These are phyloP conservation scores for Mychonastes homosphaera DNA, from an alignment of 139 green algal genomes.

Conservation along the genomic window DNA sequence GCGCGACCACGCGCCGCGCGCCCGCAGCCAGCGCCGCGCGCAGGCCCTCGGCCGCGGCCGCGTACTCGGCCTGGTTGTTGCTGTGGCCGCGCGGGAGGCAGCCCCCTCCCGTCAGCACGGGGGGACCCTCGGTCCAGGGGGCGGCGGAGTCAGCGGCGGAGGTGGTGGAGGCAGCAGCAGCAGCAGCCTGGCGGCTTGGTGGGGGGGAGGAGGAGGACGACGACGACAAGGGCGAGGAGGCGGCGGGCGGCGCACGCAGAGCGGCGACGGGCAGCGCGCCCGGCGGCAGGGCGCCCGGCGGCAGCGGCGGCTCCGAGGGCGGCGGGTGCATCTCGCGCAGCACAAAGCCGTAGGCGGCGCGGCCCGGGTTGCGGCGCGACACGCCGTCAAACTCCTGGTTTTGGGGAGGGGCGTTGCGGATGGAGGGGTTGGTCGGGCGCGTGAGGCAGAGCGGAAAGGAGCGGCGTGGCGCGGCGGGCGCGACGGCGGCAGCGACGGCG, in stretches of 20 bases:
- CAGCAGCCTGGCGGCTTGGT: too few species aligned
- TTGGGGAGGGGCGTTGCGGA: too few species aligned
- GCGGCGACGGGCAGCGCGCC: not conserved
- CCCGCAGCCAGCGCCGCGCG: not conserved
- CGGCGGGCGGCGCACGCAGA: not conserved
- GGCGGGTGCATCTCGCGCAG: not conserved
- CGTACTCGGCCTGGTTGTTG: slow-evolving; percentile 1
- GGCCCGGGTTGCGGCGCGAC: not conserved
- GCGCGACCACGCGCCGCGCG: not conserved
- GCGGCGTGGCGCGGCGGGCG: too few species aligned
- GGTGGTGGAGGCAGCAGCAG: too few species aligned
- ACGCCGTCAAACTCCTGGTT: slow-evolving; percentile 4
- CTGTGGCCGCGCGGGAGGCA: not conserved
- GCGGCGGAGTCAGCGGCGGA: too few species aligned
- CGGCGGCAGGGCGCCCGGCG: not conserved
- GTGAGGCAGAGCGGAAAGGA: too few species aligned
- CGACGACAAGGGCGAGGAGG: too few species aligned
- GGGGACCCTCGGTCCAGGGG: too few species aligned
- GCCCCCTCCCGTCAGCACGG: not conserved
- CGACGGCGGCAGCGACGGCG: too few species aligned
- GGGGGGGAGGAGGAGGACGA: too few species aligned
- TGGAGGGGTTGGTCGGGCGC: too few species aligned
- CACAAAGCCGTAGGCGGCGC: slow-evolving; percentile 1
- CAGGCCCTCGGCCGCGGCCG: not conserved
- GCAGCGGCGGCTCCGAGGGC: too few species aligned